Evolutionary conservation across 1,284 basidiomycete species (phyloP), one percentile per base, ranked within the genome.

Genomic region (Ganoderma lucidum): DNA sequence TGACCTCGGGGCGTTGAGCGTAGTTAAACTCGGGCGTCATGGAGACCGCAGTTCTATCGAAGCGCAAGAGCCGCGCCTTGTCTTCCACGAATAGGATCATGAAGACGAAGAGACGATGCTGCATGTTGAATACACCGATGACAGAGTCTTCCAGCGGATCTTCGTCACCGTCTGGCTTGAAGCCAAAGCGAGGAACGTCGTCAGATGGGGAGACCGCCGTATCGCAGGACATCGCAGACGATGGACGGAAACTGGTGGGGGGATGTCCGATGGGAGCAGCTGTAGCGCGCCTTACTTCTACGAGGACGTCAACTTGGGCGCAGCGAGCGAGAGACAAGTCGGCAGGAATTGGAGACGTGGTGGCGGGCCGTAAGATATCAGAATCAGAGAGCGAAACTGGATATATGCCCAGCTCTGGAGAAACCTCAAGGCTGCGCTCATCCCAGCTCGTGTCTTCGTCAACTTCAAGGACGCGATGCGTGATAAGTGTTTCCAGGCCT

Each of bases 1-100:
- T 62, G 12, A 68, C 15, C 6, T 61, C 53, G 0, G 71, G 71
- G 15, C 70, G 44, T 28, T 64, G 32, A n/a, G 62, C 37, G 44
- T 69, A 70, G 64, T 74, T 42, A 67, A 75, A 70, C 10, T 17
- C 28, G 15, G 32, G n/a, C 23, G 65, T 35, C 19, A 53, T 19
- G 12, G 28, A 32, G 9, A 32, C 48, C 15, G 59, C 65, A 30
- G 58, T n/a, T 9, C 65, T 28, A 44, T 62, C 65, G 41, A 56
- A 66, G 30, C 59, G 59, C 23, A 66, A 23, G 37, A 66, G 35
- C 2, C 65, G 65, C 15, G 65, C 65, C 14, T 17, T 51, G 35
- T 55, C 39, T n/a, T 39, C 32, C 12, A 35, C 23, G 44, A 58
- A 58, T 3, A 37, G 6, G 32, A 58, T 58, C 30, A 30, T 37